Evolutionary conservation across 768 basidiomycete genomes (phyloP), one percentile per base, ranked within the genome.

Genomic region (Tylopilus rubrobrunneus): DNA sequence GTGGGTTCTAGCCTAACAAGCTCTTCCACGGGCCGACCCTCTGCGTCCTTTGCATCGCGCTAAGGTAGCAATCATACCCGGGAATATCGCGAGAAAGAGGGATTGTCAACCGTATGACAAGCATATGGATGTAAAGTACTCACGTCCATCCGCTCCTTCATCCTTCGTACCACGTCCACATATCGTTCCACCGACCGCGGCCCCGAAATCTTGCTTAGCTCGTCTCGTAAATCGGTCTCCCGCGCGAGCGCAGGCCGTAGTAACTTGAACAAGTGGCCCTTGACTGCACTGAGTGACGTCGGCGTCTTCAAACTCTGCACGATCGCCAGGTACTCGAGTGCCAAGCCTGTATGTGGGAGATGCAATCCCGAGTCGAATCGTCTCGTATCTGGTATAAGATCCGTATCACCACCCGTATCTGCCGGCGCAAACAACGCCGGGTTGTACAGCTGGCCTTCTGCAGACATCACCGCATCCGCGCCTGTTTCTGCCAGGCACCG

Each of bases 371-470:
- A 68, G 42, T 71, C 63, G n/a, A 76, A 69, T 2, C 63, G 45
- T 28, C 48, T 52, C 41, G 11, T 53, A 28, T 51, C 47, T 0
- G 33, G 9, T 3, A 29, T 11, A 19, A 25, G 12, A 14, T 27
- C 19, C 7, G 1, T 5, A 19, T 19, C 31, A 1, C 21, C 67
- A 0, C 73, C 66, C n/a, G 65, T 31, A 28, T 33, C 29, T 12
- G 67, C 57, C 72, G 65, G 34, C 64, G 71, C 70, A 61, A 91
- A 98, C 12, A 98, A 66, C 0, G 92, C 85, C 0, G 91, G 87
- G 64, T 99, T 98, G 67, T 97, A 97, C 0, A 99, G 75, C 57
- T 95, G 86, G 0, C 92, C 95, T 73, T 97, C 97, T 1, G 95
- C 97, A 41, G 84, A 86, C 94, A 98, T 97, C 53, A 98, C 85